Base-by-base conservation (phyloP, 1,284 basidiomycete species). In the Hemileia vastatrix region DNA sequence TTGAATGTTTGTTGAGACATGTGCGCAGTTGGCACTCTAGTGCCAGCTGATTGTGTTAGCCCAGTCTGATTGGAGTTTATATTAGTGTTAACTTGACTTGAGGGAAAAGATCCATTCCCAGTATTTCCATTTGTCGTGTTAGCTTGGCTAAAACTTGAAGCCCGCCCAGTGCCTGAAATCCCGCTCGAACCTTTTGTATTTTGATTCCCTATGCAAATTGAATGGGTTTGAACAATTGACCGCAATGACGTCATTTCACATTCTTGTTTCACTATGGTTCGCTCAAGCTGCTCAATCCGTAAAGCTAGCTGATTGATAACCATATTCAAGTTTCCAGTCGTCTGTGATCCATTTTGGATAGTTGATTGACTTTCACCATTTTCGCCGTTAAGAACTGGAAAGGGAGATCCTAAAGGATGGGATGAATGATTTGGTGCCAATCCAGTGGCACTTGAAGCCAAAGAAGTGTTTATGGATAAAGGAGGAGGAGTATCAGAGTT, bases 221-320 rank as follows among this genome's bases (percentile, higher is more conserved):
- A 49, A 31, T 53, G 51, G 18, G 61, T 48, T 44, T 63, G n/a
- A n/a, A n/a, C n/a, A n/a, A n/a, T n/a, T n/a, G n/a, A n/a, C n/a
- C n/a, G 56, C 6, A 63, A 33, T 27, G 50, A 48, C 40, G 27
- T 47, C 13, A 63, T 56, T 5, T 56, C 61, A 32, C 51, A 49
- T n/a, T 63, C 61, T 44, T 63, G 61, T 24, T 49, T 50, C 19
- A 50, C 48, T 32, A 49, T 48, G 36, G 54, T 56, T 21, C 61
- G 61, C 36, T 63, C 61, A 15, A 63, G 40, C 24, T 57, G 61
- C 24, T 63, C 61, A 31, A 63, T 51, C 53, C 61, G 56, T 27
- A 33, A 43, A n/a, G 52, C 23, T n/a, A 63, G 36, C 43, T 56
- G 54, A 31, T 50, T 51, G n/a, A 63, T 50, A 19, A 63, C 23